These are phyloP conservation scores for Fraxinus albicans DNA, from an alignment of 305 asterid genomes.

Conservation along the genomic window DNA sequence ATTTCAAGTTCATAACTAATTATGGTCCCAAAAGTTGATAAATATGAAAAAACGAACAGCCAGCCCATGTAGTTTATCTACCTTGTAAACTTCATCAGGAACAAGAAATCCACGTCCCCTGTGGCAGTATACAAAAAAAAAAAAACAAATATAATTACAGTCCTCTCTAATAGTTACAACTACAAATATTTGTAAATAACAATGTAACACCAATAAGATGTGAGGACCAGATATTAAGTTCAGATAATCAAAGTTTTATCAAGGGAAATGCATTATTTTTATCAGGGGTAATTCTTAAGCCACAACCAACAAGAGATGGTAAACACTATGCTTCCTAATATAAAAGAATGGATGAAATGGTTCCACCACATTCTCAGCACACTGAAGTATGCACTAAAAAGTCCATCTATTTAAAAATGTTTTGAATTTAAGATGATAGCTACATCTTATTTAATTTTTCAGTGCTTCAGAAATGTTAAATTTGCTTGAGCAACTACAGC, in stretches of 20 bases:
- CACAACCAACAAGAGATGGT: background rate
- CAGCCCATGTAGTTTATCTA: slow-evolving; percentile 16
- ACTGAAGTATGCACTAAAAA: background rate
- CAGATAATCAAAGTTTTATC: background rate
- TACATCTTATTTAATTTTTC: background rate
- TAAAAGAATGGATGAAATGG: background rate
- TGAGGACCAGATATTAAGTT: slow-evolving; percentile 12
- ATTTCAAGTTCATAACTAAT: slow-evolving; percentile 12
- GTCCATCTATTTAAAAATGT: slow-evolving; percentile 11
- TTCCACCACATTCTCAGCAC: background rate
- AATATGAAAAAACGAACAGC: background rate
- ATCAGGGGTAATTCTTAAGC: background rate
- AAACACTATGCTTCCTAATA: slow-evolving; percentile 3
- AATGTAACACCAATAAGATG: slow-evolving; percentile 16
- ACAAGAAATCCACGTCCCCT: slow-evolving; percentile 83
- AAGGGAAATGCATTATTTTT: background rate
- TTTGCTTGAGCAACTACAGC: background rate
- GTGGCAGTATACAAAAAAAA: slow-evolving; percentile 20
- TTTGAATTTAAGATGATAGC: slow-evolving; percentile 2
- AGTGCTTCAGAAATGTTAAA: background rate
- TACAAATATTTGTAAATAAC: slow-evolving; percentile 6
- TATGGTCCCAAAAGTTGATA: background rate
- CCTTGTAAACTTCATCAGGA: slow-evolving; percentile 76
- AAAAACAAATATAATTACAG: slow-evolving; percentile 22
- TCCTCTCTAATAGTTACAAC: slow-evolving; percentile 8